Conservation (phyloP, 129 eudicot species). For the Arctium minus region DNA sequence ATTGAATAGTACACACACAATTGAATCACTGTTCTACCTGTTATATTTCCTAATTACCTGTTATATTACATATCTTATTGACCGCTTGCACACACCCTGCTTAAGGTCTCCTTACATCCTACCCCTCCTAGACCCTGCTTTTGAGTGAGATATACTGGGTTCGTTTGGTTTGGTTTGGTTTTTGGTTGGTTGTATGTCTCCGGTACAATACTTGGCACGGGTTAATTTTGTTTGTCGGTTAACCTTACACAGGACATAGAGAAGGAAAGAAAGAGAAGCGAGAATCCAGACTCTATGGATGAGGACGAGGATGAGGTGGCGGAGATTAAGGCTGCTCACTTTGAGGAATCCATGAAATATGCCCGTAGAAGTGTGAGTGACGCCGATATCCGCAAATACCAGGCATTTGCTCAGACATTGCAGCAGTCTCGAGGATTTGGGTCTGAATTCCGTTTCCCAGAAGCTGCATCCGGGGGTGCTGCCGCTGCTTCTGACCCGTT, state of each 20-base stretch:
- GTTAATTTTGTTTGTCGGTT: not conserved
- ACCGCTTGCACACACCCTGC: too few species aligned
- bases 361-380: conserved; percentile 92
- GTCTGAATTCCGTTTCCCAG: conserved; percentile 64
- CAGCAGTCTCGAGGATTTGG: conserved; percentile 83
- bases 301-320: conserved; percentile 76
- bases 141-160: too few species aligned
- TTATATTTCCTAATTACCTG: too few species aligned
- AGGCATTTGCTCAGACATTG: conserved; percentile 79
- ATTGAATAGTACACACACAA: too few species aligned
- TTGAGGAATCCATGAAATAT: conserved; percentile 85
- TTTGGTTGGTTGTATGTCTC: too few species aligned
- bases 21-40: too few species aligned
- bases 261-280: conserved; percentile 53
- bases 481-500: conserved; percentile 57
- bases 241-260: conserved; percentile 54
- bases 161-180: too few species aligned
- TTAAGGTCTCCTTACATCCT: too few species aligned
- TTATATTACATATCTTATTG: too few species aligned
- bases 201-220: not conserved
- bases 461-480: conserved; percentile 30
- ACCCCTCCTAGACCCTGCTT: too few species aligned
- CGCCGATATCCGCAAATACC: conserved; percentile 75
- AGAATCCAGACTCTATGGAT: conserved; percentile 72
- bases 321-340: conserved; percentile 70